Conservation (phyloP, 257 asterid genomes). For the Ophiorrhiza pumila region DNA sequence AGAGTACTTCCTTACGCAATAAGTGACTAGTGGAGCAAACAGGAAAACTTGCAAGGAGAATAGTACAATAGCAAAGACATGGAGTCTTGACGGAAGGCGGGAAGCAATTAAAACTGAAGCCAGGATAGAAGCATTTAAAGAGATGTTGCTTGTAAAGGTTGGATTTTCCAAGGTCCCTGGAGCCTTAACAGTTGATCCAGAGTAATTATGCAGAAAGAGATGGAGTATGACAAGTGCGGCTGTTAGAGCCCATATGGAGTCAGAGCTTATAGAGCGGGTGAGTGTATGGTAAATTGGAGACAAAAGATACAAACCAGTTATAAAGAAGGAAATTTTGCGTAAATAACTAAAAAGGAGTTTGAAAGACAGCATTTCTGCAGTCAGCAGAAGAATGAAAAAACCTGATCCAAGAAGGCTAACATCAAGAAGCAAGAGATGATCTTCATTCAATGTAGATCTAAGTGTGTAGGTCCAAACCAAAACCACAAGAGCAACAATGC, state of each 20-base stretch:
- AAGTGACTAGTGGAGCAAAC: slow-evolving; percentile 77
- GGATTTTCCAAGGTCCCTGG: slow-evolving; percentile 63
- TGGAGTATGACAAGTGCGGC: slow-evolving; percentile 53
- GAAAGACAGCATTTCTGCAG: slow-evolving; percentile 63
- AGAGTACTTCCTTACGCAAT: slow-evolving; percentile 65
- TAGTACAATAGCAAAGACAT: slow-evolving; percentile 71
- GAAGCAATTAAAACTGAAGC: slow-evolving; percentile 92
- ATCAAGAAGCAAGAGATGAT: slow-evolving; percentile 57
- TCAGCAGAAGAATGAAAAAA: slow-evolving; percentile 56
- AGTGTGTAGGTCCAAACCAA: slow-evolving; percentile 88
- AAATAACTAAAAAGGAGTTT: slow-evolving; percentile 48
- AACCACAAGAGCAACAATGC: slow-evolving; percentile 79
- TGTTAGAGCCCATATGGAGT: slow-evolving; percentile 89
- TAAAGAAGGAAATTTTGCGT: slow-evolving; percentile 65
- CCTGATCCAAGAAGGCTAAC: slow-evolving; percentile 64
- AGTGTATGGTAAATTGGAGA: slow-evolving; percentile 85
- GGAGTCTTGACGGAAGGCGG: slow-evolving; percentile 82
- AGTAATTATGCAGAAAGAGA: slow-evolving; percentile 43
- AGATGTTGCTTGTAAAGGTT: slow-evolving; percentile 39
- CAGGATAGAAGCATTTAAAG: slow-evolving; percentile 69
- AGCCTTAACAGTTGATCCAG: slow-evolving; percentile 46
- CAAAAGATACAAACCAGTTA: slow-evolving; percentile 59
- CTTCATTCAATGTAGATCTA: slow-evolving; percentile 47
- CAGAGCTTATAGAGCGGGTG: slow-evolving; percentile 82
- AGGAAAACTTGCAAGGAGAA: slow-evolving; percentile 87